These are phyloP conservation scores for Arthrocladium fulminans DNA, from an alignment of 2,329 filamentous ascomycete species.

Conservation along the genomic window DNA sequence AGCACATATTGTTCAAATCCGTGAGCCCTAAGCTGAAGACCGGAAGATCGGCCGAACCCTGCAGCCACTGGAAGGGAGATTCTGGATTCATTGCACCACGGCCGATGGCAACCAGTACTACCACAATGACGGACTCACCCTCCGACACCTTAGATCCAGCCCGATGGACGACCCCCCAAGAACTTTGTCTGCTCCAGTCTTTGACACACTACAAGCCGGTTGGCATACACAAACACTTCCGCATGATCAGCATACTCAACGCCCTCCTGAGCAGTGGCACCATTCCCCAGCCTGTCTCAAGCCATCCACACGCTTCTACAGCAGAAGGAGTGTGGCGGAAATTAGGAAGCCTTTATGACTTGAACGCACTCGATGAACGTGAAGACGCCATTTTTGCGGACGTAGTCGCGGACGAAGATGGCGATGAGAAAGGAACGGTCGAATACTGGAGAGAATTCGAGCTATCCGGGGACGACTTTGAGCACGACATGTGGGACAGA, in stretches of 20 bases:
- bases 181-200: conserved; percentile 83
- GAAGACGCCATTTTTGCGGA: conserved; percentile 53
- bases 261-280: conserved; percentile 72
- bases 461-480: conserved; percentile 46
- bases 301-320: conserved; percentile 56
- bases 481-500: conserved; percentile 41
- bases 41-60: too few relatives aligned
- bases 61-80: too few relatives aligned
- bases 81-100: too few relatives aligned
- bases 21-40: too few relatives aligned
- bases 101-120: background rate
- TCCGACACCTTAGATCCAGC: conserved; percentile 5
- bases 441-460: conserved; percentile 59
- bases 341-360: conserved; percentile 71
- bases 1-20: too few relatives aligned
- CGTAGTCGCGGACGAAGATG: conserved; percentile 38
- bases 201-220: conserved; percentile 96
- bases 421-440: conserved; percentile 29
- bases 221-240: conserved; percentile 89
- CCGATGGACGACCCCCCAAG: conserved; percentile 91
- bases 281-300: conserved; percentile 46
- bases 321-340: conserved; percentile 91
- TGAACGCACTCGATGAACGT: conserved; percentile 76
- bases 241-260: conserved; percentile 77
- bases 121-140: background rate